A percentile compares a stretch with the other conserved stretches of the same genome.
These are phyloP conservation scores for Mrakia gelida DNA, from an alignment of 768 basidiomycete species.

Conservation along the genomic window DNA sequence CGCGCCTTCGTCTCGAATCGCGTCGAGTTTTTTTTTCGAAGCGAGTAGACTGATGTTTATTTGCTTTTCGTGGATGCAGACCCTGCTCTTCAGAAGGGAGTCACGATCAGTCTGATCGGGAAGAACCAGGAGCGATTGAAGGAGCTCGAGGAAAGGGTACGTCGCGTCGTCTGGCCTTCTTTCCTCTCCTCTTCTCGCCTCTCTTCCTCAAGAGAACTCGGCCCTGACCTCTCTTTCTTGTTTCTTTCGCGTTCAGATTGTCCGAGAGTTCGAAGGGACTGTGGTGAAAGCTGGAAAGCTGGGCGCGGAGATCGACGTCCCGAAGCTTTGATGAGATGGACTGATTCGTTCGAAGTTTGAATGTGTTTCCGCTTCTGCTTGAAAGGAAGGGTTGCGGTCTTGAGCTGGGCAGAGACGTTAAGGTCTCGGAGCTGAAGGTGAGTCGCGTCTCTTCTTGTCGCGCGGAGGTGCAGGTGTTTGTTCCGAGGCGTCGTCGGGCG, in stretches of 20 bases:
- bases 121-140: slow-evolving; percentile 45
- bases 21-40: background rate
- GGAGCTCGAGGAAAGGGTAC: slow-evolving; percentile 46
- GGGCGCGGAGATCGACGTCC: background rate
- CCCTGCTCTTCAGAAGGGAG: slow-evolving; percentile 50
- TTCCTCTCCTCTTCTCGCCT: background rate
- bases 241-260: background rate
- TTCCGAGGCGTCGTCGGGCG: too few species aligned
- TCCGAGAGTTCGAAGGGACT: slow-evolving; percentile 21
- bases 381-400: too few species aligned
- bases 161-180: background rate
- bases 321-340: background rate
- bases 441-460: too few species aligned
- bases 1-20: too few species aligned
- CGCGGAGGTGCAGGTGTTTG: too few species aligned
- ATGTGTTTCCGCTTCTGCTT: too few species aligned
- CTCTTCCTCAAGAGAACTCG: background rate
- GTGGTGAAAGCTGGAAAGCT: slow-evolving; percentile 20
- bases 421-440: too few species aligned
- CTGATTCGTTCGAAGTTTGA: too few species aligned
- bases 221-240: background rate
- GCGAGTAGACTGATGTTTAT: background rate
- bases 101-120: slow-evolving; percentile 65
- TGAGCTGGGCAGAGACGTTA: too few species aligned
- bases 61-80: slow-evolving; percentile 38